Evolutionary conservation across 2,329 filamentous ascomycete genomes (phyloP).

Genomic region (Ophiostoma pallidulum): DNA sequence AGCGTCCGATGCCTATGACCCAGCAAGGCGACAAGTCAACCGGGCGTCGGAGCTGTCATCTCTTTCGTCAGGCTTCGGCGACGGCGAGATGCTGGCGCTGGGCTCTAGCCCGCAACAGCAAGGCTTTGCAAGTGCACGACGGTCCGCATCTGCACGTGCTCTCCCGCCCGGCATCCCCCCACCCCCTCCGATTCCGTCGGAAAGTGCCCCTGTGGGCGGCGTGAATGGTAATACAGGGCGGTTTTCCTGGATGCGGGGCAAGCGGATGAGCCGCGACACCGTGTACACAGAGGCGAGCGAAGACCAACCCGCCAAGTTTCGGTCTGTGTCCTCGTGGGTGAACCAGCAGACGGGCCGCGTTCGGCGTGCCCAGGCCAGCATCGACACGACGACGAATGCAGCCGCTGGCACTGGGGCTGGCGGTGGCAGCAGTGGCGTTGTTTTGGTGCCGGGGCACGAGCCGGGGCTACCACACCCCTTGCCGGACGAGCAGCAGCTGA

Average conservation of each 20-base stretch:
- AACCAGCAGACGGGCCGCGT: conserved; percentile 51
- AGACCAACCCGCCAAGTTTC: conserved; percentile 46
- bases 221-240: no score
- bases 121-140: background rate
- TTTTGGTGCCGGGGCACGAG: conserved; percentile 16
- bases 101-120: conserved; percentile 21
- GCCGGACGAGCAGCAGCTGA: conserved; percentile 37
- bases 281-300: conserved; percentile 44
- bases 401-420: background rate
- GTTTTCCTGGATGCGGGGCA: conserved; percentile 15
- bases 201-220: conserved; percentile 11
- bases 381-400: conserved; percentile 12
- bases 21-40: conserved; percentile 27
- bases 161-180: background rate
- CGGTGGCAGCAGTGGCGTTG: conserved; percentile 15
- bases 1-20: conserved; percentile 28
- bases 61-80: conserved; percentile 55
- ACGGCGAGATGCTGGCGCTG: conserved; percentile 43
- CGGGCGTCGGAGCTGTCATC: conserved; percentile 46
- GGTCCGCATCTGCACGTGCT: background rate
- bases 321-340: conserved; percentile 54
- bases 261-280: conserved; percentile 32
- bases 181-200: background rate
- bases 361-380: conserved; percentile 35
- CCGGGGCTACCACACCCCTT: conserved; percentile 25